Conservation (phyloP, 192 early-diverging fungal genomes). For the Linnemannia elongata region DNA sequence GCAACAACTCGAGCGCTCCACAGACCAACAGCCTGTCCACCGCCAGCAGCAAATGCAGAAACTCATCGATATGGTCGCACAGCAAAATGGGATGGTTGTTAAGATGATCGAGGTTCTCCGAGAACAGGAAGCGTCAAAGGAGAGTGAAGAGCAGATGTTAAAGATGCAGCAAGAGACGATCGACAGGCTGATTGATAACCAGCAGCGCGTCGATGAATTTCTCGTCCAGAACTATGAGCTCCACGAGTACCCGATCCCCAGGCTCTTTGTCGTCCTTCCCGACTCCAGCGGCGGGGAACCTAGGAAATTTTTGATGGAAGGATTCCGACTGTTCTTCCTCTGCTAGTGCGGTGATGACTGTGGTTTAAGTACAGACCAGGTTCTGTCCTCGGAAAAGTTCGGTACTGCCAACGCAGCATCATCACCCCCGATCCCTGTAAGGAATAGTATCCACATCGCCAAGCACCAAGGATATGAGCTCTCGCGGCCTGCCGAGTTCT, state of each 20-base stretch:
- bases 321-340: slow-evolving; percentile 21
- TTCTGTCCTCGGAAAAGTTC: no score
- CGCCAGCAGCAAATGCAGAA: neutral
- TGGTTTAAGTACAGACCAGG: no score
- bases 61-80: neutral
- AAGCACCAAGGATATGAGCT: slow-evolving; percentile 21
- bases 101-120: no score
- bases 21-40: neutral
- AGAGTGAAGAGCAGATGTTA: neutral
- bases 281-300: slow-evolving; percentile 8
- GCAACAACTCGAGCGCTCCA: neutral
- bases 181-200: neutral
- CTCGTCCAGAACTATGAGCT: no score
- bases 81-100: neutral
- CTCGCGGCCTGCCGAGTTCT: neutral
- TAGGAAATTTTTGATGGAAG: neutral
- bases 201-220: slow-evolving; percentile 9
- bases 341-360: slow-evolving; percentile 27
- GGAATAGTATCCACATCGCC: slow-evolving; percentile 9
- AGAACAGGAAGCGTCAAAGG: neutral
- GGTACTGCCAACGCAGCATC: no score
- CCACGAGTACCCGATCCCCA: no score
- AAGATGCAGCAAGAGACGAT: slow-evolving; percentile 8
- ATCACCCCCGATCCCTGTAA: neutral
- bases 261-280: slow-evolving; percentile 22